These are phyloP conservation scores for Xylaria sp. DNA, from an alignment of 495 filamentous ascomycete species.

Conservation along the genomic window DNA sequence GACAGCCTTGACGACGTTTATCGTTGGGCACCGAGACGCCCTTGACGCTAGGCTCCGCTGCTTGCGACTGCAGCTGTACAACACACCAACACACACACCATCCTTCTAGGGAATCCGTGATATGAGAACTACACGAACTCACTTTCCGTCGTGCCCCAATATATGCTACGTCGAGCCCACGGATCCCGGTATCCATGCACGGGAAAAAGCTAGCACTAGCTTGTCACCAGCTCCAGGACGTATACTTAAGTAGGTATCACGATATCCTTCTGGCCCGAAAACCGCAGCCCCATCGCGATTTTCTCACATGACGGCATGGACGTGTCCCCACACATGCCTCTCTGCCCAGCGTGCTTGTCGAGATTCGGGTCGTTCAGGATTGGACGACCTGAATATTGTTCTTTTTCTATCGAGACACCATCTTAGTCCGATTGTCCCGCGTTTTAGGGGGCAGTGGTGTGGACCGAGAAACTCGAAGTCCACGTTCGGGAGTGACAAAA, in stretches of 20 bases:
- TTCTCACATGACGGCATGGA: constrained; percentile 22
- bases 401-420: constrained; percentile 75
- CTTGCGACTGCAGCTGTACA: constrained; percentile 52
- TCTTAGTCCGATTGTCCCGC: constrained; percentile 34
- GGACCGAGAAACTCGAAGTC: constrained; percentile 27
- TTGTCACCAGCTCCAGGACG: constrained; percentile 16
- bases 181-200: constrained; percentile 26
- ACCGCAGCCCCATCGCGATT: constrained; percentile 12
- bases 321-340: constrained; percentile 21
- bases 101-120: constrained; percentile 18
- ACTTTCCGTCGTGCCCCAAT: constrained; percentile 17
- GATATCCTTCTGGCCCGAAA: constrained; percentile 20
- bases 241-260: constrained; percentile 23
- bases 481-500: background rate
- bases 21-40: constrained; percentile 58
- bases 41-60: constrained; percentile 53
- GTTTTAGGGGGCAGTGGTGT: constrained; percentile 28
- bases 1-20: constrained; percentile 41
- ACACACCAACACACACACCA: constrained; percentile 49
- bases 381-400: constrained; percentile 98
- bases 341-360: constrained; percentile 25
- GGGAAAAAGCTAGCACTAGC: constrained; percentile 12
- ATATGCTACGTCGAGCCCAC: constrained; percentile 24
- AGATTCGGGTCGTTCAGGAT: constrained; percentile 49
- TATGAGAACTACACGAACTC: constrained; percentile 23